phyloP scores from a whole-genome alignment of 2,329 filamentous ascomycete species.

The Berkeleyomyces rouxiae region DNA sequence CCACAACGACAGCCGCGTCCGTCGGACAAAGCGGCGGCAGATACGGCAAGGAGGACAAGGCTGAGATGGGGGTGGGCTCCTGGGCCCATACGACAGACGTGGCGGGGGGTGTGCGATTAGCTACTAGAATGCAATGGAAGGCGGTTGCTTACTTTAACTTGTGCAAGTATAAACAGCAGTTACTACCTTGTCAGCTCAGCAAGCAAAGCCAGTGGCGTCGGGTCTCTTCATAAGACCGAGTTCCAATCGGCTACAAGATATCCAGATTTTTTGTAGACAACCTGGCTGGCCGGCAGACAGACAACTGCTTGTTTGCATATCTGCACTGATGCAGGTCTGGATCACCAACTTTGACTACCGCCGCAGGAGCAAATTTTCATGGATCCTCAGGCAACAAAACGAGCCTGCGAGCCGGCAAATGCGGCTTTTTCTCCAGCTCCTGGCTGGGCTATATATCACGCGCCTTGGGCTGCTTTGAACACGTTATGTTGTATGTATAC shows the following conservation, averaged over 20 bases:
- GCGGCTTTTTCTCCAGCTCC: not conserved
- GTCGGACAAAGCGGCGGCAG: too few species aligned
- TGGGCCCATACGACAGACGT: too few species aligned
- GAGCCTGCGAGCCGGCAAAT: not conserved
- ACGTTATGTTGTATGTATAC: not conserved
- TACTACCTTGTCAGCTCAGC: too few species aligned
- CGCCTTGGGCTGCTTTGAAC: not conserved
- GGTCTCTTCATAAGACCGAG: too few species aligned
- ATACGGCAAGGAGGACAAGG: too few species aligned
- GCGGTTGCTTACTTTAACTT: too few species aligned
- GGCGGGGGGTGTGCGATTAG: too few species aligned
- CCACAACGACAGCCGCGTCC: not conserved
- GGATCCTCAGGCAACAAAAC: not conserved
- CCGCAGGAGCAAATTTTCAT: not conserved
- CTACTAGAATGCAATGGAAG: too few species aligned
- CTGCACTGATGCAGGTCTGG: not conserved
- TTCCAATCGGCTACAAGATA: not conserved
- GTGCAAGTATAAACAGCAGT: too few species aligned
- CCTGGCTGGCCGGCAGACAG: not conserved
- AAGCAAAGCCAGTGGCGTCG: too few species aligned
- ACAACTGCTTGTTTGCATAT: not conserved
- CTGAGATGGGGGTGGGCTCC: too few species aligned
- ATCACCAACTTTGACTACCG: not conserved
- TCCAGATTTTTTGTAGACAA: not conserved
- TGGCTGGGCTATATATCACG: not conserved